phyloP scores from a whole-genome alignment of 1,139 yeast genomes.

The Candida tropicalis region DNA sequence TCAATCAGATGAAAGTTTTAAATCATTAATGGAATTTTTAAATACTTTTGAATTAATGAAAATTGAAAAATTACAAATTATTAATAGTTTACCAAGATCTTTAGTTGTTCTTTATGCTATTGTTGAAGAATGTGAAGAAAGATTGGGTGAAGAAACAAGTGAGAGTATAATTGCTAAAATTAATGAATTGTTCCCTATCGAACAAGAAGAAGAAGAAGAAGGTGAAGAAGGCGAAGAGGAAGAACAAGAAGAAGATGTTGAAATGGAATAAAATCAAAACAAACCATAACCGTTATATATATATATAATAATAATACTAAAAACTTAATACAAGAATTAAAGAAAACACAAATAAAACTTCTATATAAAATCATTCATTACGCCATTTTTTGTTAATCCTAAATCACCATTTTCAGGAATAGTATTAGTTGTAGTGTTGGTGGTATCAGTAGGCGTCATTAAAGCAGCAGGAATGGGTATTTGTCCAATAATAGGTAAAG shows the following conservation, averaged over 20 bases:
- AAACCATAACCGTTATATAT: background rate
- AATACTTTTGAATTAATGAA: constrained; percentile 67
- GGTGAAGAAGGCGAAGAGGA: constrained; percentile 28
- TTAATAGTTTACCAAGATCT: constrained; percentile 78
- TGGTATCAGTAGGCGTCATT: constrained; percentile 7
- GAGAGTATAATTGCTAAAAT: constrained; percentile 56
- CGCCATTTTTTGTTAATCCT: constrained; percentile 18
- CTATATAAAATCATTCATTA: constrained; percentile 32
- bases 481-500: constrained; percentile 18
- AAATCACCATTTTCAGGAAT: constrained; percentile 20
- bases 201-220: constrained; percentile 37
- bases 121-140: constrained; percentile 88
- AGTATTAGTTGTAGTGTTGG: constrained; percentile 4
- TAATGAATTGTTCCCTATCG: constrained; percentile 49
- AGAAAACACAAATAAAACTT: constrained; percentile 1
- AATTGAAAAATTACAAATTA: constrained; percentile 81
- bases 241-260: constrained; percentile 9
- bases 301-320: background rate
- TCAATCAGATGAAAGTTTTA: constrained; percentile 51
- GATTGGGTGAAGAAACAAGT: constrained; percentile 68
- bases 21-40: constrained; percentile 52
- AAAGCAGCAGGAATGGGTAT: constrained; percentile 14
- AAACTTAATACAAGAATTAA: constrained; percentile 2
- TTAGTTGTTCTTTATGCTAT: constrained; percentile 77
- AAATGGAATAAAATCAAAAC: constrained; percentile 5